Base-by-base conservation (phyloP, 2,329 filamentous ascomycete genomes). In the Daldinia sp. region DNA sequence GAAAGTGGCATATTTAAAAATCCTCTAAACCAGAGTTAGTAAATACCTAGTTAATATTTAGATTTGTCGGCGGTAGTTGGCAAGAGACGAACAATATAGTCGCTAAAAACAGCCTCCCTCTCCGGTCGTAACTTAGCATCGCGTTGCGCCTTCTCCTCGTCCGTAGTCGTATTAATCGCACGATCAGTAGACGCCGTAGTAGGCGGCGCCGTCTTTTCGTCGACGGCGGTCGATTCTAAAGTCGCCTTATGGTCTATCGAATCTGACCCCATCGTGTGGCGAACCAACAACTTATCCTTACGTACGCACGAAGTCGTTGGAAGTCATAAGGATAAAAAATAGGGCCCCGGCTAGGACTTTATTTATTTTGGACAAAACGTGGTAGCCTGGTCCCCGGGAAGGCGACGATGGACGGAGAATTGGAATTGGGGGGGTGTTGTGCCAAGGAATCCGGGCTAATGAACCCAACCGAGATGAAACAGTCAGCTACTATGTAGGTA, bases 1-100 rank as follows among this genome's bases (percentile, higher is more conserved):
- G 70, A 76, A 78, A n/a, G 76, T 82, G 15, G 82, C 83, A 75
- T 87, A 87, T 15, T 74, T 74, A 67, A 87, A 87, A 39, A 87
- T 76, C 58, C 84, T 79, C 77, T 83, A 50, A 58, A 49, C 23
- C 11, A 17, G 8, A n/a, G 58, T 73, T 23, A 72, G 70, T 29
- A n/a, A n/a, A n/a, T n/a, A n/a, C n/a, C n/a, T n/a, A n/a, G n/a
- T n/a, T n/a, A 37, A 55, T 25, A 17, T 35, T 17, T 6, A 21
- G 19, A 21, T 30, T 15, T n/a, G 6, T 41, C 21, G 19, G 3
- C 10, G 30, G 17, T 17, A 19, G 30, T 19, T n/a, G 8, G 34
- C n/a, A 39, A 29, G 23, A 23, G 19, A 68, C 74, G 68, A 19
- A 76, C 74, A 25, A 80, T 47, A 67, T 83, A 85, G 71, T 85